A percentile compares a stretch with the other conserved stretches of the same genome.
Conservation (phyloP, 2,329 filamentous ascomycete species). For the Colletotrichum trifolii region DNA sequence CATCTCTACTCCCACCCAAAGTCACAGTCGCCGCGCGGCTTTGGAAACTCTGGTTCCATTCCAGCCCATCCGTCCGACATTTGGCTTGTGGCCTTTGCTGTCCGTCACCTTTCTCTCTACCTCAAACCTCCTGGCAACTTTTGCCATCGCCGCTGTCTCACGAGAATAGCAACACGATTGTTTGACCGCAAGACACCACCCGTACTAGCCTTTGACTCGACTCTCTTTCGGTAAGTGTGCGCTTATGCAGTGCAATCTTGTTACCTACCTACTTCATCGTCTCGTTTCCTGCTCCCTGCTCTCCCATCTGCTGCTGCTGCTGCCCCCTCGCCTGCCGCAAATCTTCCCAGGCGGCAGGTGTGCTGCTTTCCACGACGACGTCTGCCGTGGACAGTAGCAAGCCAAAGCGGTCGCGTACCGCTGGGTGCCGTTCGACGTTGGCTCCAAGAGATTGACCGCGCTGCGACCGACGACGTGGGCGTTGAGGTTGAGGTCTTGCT, state of each 20-base stretch:
- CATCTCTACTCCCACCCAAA: too few species aligned
- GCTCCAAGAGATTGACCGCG: too few species aligned
- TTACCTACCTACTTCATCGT: not conserved
- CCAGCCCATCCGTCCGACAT: slow-evolving; percentile 29
- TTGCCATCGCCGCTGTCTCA: slow-evolving; percentile 15
- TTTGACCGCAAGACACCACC: not conserved
- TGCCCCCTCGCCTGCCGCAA: slow-evolving; percentile 12
- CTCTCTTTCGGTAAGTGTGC: not conserved
- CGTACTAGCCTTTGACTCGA: not conserved
- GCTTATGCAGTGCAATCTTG: not conserved
- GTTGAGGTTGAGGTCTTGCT: too few species aligned
- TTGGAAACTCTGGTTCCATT: slow-evolving; percentile 23
- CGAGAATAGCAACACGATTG: slow-evolving; percentile 18
- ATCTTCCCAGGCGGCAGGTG: slow-evolving; percentile 25
- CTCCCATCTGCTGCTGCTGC: slow-evolving; percentile 10
- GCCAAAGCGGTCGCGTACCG: not conserved
- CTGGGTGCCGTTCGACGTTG: too few species aligned
- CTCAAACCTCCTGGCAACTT: slow-evolving; percentile 4
- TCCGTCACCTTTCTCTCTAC: not conserved
- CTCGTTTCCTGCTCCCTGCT: not conserved
- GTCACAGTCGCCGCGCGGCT: slow-evolving; percentile 14
- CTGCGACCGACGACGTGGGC: too few species aligned
- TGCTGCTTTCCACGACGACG: slow-evolving; percentile 11
- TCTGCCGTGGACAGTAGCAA: slow-evolving; percentile 25
- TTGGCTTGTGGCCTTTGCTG: slow-evolving; percentile 19